Base-by-base conservation (phyloP, 805 yeast genomes). In the Pichia thaimueangensis region DNA sequence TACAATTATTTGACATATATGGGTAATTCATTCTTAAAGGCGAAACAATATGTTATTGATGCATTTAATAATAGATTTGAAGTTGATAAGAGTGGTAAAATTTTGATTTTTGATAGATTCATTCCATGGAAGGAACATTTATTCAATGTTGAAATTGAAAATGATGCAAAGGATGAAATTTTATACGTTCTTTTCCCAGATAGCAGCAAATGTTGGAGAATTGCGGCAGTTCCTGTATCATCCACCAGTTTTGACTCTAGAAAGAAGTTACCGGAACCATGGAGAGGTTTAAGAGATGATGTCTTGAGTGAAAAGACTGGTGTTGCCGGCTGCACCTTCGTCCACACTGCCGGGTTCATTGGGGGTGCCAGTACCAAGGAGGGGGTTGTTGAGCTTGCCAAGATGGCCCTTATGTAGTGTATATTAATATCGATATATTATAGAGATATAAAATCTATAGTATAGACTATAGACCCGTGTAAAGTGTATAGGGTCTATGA, bases 201-300 rank as follows among this genome's bases (percentile, higher is more conserved):
- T 57, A 72, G 83, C 16, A 66, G 78, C 12, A 66, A 69, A 35
- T 70, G 74, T 40, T 86, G 94, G 89, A 77, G 97, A 67, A 76
- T 93, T 37, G 85, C 95, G 37, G 89, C 97, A 5, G 97, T 91
- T 21, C 82, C 96, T n/a, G 71, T 81, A n/a, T 70, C 78, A 25
- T 68, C 84, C 3, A 69, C 82, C 6, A 80, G 94, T 13, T 93
- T 93, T 59, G 84, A 80, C 49, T 85, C 86, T 58, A 79, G 98
- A 67, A 75, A 76, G 62, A 83, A 96, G 24, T 71, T 93, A 45
- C 97, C 96, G 12, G 93, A 85, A 62, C 74, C 78, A 16, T 85
- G 96, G 87, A 78, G 98, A 69, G 98, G 98, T n/a, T 67, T 89
- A 36, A 79, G 98, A 60, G 98, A 93, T 59, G 91, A 85, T 24